Conservation (phyloP, 208 protist genomes). For the Leishmania mexicana region DNA sequence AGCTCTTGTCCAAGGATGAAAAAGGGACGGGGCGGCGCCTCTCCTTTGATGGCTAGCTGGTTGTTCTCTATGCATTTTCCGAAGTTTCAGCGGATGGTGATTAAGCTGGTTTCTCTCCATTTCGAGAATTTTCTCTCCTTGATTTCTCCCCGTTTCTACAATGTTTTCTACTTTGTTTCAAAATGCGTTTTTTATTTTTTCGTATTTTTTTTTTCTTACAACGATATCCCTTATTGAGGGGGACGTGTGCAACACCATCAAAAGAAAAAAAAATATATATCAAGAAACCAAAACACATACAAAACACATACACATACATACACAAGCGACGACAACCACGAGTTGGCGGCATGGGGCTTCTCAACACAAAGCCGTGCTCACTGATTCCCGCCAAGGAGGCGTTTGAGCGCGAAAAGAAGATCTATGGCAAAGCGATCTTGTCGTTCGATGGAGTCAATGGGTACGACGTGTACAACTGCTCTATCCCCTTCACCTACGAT, state of each 20-base stretch:
- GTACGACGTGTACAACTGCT: conserved; percentile 72
- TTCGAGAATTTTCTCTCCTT: background rate
- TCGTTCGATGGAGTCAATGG: conserved; percentile 44
- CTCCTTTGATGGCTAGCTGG: background rate
- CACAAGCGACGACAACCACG: background rate
- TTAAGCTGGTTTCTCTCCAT: background rate
- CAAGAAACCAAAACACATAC: background rate
- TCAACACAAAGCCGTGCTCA: conserved; percentile 49
- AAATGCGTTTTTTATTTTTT: background rate
- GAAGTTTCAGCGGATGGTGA: background rate
- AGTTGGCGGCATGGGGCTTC: conserved; percentile 28
- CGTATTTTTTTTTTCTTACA: too few relatives aligned
- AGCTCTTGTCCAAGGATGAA: background rate
- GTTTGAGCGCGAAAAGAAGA: conserved; percentile 54
- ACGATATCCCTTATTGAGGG: background rate
- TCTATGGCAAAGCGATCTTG: conserved; percentile 32
- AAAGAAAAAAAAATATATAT: background rate
- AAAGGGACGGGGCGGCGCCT: background rate
- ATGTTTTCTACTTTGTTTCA: background rate
- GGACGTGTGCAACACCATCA: background rate
- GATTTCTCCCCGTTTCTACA: background rate
- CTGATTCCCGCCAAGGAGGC: conserved; percentile 43
- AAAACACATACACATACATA: background rate
- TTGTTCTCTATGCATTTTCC: background rate
- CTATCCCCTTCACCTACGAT: conserved; percentile 58